These are phyloP conservation scores for Oligophagozyma castellii DNA, from an alignment of 1,139 yeast species.

Conservation along the genomic window DNA sequence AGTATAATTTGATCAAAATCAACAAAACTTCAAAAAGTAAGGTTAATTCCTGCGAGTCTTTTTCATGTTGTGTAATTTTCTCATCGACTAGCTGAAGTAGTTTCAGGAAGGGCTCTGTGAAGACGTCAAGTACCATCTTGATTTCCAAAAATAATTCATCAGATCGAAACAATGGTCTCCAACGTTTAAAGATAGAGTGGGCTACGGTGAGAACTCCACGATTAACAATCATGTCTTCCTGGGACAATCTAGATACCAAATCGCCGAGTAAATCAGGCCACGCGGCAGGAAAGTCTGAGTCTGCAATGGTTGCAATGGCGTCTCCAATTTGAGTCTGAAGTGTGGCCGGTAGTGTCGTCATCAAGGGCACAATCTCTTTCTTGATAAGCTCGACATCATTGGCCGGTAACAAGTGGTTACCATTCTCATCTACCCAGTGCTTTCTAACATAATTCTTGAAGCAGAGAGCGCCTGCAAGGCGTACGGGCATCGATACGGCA, in stretches of 20 bases:
- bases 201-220: slow-evolving; percentile 85
- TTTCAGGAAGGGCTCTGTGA: slow-evolving; percentile 66
- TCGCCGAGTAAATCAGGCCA: slow-evolving; percentile 78
- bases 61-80: slow-evolving; percentile 36
- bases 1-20: slow-evolving; percentile 65
- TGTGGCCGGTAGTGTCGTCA: slow-evolving; percentile 66
- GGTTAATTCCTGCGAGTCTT: slow-evolving; percentile 33
- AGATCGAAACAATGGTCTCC: slow-evolving; percentile 90
- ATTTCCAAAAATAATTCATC: slow-evolving; percentile 85
- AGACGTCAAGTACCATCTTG: slow-evolving; percentile 71
- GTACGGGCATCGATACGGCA: slow-evolving; percentile 38
- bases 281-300: slow-evolving; percentile 82
- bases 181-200: slow-evolving; percentile 88
- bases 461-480: slow-evolving; percentile 82
- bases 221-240: slow-evolving; percentile 56
- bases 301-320: slow-evolving; percentile 84
- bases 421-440: slow-evolving; percentile 85
- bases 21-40: slow-evolving; percentile 59
- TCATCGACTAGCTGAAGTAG: slow-evolving; percentile 55
- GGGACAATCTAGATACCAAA: slow-evolving; percentile 46
- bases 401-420: slow-evolving; percentile 49
- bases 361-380: slow-evolving; percentile 59
- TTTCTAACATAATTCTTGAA: slow-evolving; percentile 79
- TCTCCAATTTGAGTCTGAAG: slow-evolving; percentile 90
- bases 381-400: slow-evolving; percentile 61